A percentile compares a stretch with the other conserved stretches of the same genome.
Evolutionary conservation across 768 basidiomycete genomes (phyloP).

Genomic region (Calocybe indica): DNA sequence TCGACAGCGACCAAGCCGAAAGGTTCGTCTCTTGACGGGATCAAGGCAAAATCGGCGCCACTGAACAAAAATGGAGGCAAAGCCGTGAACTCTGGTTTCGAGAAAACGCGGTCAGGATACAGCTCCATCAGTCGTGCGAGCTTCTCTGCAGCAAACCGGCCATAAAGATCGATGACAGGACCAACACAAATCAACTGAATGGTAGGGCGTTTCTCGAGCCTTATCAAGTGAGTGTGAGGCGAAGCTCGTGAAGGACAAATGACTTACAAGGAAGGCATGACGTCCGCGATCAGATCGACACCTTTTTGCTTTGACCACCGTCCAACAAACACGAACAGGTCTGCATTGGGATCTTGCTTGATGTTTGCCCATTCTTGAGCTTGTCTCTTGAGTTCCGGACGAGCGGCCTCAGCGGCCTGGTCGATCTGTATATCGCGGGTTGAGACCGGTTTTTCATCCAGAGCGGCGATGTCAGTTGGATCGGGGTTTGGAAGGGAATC

Average conservation of each 20-base stretch:
- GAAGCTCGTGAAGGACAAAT: background rate
- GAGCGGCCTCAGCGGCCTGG: slow-evolving; percentile 76
- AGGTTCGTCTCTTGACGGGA: slow-evolving; percentile 94
- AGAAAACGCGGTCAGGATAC: slow-evolving; percentile 89
- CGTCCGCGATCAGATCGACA: slow-evolving; percentile 95
- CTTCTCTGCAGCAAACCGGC: slow-evolving; percentile 93
- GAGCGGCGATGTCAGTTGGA: slow-evolving; percentile 89
- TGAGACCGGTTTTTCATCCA: slow-evolving; percentile 72
- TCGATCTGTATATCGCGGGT: slow-evolving; percentile 76
- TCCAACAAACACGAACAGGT: slow-evolving; percentile 94
- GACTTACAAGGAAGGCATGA: slow-evolving; percentile 83
- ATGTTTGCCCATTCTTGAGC: slow-evolving; percentile 95
- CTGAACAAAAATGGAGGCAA: slow-evolving; percentile 91
- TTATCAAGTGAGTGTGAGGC: slow-evolving; percentile 20
- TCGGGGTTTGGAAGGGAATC: slow-evolving; percentile 95
- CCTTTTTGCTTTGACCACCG: slow-evolving; percentile 99
- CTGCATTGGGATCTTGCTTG: slow-evolving; percentile 84
- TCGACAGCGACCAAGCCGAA: slow-evolving; percentile 96
- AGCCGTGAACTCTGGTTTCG: slow-evolving; percentile 96
- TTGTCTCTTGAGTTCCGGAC: slow-evolving; percentile 86
- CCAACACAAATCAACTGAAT: slow-evolving; percentile 89
- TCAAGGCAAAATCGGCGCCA: slow-evolving; percentile 92
- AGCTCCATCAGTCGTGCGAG: slow-evolving; percentile 90
- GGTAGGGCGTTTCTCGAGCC: slow-evolving; percentile 77
- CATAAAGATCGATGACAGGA: slow-evolving; percentile 93